phyloP scores from a whole-genome alignment of 768 basidiomycete species.

The Amanita pallidorosea region DNA sequence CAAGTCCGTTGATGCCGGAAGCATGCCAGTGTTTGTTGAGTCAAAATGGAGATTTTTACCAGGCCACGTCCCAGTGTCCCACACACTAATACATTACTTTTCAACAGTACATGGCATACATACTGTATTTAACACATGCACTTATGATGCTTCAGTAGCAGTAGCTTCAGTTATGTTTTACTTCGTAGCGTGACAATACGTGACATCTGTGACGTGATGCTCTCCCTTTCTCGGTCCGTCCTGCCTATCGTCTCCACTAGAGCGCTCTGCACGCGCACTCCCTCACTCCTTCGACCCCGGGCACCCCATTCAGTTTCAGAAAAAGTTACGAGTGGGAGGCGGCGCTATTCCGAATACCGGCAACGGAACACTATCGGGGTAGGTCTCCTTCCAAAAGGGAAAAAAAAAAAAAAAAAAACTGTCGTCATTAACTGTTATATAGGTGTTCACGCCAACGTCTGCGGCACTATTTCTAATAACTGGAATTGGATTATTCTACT shows the following conservation, averaged over 20 bases:
- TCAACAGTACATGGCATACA: no score
- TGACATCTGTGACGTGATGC: neutral
- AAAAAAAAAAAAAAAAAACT: neutral
- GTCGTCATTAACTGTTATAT: conserved; percentile 4
- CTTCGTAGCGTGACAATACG: no score
- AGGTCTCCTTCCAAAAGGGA: conserved; percentile 5
- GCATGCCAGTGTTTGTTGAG: no score
- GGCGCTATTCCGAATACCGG: conserved; percentile 17
- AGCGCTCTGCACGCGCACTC: neutral
- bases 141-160: no score
- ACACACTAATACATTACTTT: no score
- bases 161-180: no score
- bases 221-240: neutral
- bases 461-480: conserved; percentile 78
- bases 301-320: neutral
- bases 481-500: conserved; percentile 73
- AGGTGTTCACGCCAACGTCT: conserved; percentile 91
- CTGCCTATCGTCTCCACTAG: neutral
- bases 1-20: no score
- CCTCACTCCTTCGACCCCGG: neutral
- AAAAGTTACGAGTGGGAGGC: neutral
- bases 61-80: no score
- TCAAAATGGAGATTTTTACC: no score
- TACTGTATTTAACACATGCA: no score
- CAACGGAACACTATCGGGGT: conserved; percentile 26